These are phyloP conservation scores for Bipolaris victoriae DNA, from an alignment of 2,329 filamentous ascomycete species.

Conservation along the genomic window DNA sequence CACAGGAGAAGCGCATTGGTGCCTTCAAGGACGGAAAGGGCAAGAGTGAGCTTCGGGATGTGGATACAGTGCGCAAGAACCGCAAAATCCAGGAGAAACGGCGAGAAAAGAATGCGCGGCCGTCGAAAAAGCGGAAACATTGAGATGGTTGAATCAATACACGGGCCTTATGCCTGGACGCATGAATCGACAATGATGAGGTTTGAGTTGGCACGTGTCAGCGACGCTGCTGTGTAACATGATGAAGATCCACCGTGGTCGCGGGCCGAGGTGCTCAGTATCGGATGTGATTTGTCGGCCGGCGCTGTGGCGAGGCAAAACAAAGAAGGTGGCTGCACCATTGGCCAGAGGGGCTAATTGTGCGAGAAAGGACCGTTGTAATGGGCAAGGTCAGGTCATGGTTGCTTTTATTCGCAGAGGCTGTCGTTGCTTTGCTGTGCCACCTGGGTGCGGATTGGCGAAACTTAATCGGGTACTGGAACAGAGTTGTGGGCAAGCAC, in stretches of 20 bases:
- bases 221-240: background rate
- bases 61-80: conserved; percentile 83
- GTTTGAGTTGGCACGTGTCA: conserved; percentile 5
- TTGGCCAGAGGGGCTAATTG: conserved; percentile 13
- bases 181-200: conserved; percentile 13
- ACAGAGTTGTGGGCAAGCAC: conserved; percentile 7
- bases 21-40: conserved; percentile 73
- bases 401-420: background rate
- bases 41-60: conserved; percentile 80
- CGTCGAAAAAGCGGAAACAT: conserved; percentile 65
- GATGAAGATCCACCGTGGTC: background rate
- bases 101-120: conserved; percentile 87
- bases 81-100: conserved; percentile 77
- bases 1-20: conserved; percentile 81
- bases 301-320: conserved; percentile 8
- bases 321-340: conserved; percentile 5
- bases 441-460: conserved; percentile 23
- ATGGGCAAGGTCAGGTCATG: conserved; percentile 21
- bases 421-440: conserved; percentile 27
- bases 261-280: conserved; percentile 13
- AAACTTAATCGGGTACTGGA: conserved; percentile 20
- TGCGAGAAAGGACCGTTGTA: conserved; percentile 16
- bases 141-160: conserved; percentile 32
- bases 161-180: conserved; percentile 4
- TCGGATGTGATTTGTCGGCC: conserved; percentile 8